Percentiles rank a stretch among this genome's conserved stretches.
These are phyloP conservation scores for Hibiscus mutabilis DNA, from an alignment of 345 rosid species.

Conservation along the genomic window DNA sequence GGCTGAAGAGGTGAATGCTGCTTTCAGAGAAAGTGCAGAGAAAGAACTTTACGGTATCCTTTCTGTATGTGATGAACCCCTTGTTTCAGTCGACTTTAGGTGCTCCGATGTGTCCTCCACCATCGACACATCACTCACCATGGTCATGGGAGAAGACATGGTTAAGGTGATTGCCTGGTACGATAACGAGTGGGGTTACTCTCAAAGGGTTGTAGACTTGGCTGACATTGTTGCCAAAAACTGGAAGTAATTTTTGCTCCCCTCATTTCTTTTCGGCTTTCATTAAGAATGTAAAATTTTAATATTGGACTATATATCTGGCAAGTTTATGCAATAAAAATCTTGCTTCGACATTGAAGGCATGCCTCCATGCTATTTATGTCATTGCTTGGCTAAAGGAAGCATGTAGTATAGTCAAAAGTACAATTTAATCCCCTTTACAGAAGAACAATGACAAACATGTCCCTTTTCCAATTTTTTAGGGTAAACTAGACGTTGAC, in stretches of 20 bases:
- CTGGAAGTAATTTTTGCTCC: slow-evolving; percentile 56
- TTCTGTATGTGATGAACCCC: slow-evolving; percentile 88
- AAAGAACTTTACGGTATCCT: slow-evolving; percentile 80
- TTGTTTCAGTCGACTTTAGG: slow-evolving; percentile 86
- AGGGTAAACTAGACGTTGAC: neutral
- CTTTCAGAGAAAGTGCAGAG: slow-evolving; percentile 75
- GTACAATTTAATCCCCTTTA: neutral
- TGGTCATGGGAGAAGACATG: slow-evolving; percentile 99
- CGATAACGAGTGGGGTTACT: slow-evolving; percentile 97
- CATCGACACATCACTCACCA: slow-evolving; percentile 77
- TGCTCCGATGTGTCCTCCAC: slow-evolving; percentile 86
- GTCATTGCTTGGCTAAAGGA: neutral
- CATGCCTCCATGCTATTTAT: neutral
- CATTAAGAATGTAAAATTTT: slow-evolving; percentile 21
- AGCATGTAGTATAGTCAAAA: too few relatives aligned
- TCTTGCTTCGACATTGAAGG: slow-evolving; percentile 11
- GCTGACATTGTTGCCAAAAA: slow-evolving; percentile 84
- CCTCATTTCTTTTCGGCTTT: slow-evolving; percentile 13
- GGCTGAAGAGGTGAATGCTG: slow-evolving; percentile 93
- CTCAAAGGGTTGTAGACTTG: slow-evolving; percentile 94
- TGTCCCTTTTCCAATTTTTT: too few relatives aligned
- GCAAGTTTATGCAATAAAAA: slow-evolving; percentile 17
- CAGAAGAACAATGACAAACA: too few relatives aligned
- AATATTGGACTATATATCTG: slow-evolving; percentile 4
- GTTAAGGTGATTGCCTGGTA: slow-evolving; percentile 98